Evolutionary conservation across 2,329 filamentous ascomycete genomes (phyloP).

Genomic region (Eutypa lata): DNA sequence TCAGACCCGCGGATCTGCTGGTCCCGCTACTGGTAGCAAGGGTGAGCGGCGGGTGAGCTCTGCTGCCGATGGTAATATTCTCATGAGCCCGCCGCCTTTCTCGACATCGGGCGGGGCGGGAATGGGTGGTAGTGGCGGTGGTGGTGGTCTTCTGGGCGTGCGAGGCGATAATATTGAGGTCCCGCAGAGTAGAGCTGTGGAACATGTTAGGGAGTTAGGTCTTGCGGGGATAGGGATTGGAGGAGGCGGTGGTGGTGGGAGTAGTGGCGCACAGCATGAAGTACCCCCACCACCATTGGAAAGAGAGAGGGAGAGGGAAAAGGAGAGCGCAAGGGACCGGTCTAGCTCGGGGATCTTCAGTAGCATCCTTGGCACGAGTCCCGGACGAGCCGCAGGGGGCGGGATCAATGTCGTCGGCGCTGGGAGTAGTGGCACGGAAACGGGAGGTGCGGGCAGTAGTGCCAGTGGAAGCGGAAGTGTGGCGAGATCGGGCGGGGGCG

Average conservation of each 20-base stretch:
- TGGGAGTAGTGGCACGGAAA: conserved; percentile 16
- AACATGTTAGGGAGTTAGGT: conserved; percentile 54
- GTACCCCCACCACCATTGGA: too few relatives aligned
- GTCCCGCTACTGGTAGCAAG: conserved; percentile 1
- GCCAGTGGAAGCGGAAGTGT: conserved; percentile 3
- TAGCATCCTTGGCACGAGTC: conserved; percentile 52
- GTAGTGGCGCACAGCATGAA: conserved; percentile 2
- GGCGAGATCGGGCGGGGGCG: conserved; percentile 34
- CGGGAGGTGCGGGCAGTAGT: conserved; percentile 29
- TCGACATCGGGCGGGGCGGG: neutral
- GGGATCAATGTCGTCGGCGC: neutral
- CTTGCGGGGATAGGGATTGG: conserved; percentile 26
- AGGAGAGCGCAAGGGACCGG: conserved; percentile 16
- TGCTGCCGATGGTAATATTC: neutral
- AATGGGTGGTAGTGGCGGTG: too few relatives aligned
- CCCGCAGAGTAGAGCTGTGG: conserved; percentile 58
- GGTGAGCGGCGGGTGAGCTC: conserved; percentile 10
- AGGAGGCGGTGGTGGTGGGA: conserved; percentile 4
- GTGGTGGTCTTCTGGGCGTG: conserved; percentile 20
- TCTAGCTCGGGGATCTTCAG: conserved; percentile 39
- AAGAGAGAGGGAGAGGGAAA: conserved; percentile 13
- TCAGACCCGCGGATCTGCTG: conserved; percentile 26
- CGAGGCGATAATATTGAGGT: conserved; percentile 53
- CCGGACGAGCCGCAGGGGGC: conserved; percentile 26
- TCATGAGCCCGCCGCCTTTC: conserved; percentile 7